Evolutionary conservation across 257 asterid species (phyloP), one percentile per base, ranked within the genome.

Genomic region (Solanum rostratum): DNA sequence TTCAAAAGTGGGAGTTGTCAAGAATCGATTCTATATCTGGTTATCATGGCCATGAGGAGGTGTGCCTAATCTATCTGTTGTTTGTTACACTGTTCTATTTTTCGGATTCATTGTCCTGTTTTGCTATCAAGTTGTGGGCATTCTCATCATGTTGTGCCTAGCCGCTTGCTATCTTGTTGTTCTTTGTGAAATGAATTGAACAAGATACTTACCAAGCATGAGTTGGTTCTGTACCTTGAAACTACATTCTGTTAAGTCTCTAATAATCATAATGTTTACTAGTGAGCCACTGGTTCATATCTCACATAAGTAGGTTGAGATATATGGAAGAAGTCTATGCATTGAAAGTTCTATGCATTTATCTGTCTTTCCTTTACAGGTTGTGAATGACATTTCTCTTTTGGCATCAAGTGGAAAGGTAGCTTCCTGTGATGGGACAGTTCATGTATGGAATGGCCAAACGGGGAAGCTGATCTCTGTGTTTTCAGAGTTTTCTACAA

Each of bases 401-500:
- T 88, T 95, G 88, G 90, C 94, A 29, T 92, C 97, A 90, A 88
- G 95, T 66, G 98, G 97, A 80, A 90, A 94, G 86, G 97, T 97
- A 86, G 99, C 98, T 88, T 97, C 99, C 74, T 97, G 98, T 92
- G 99, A 97, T 88, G 99, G 99, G 85, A 94, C 97, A 33, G 92
- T 97, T 59, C 98, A 97, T 82, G 83, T 97, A 85, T 97, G 99
- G 99, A 93, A 97, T 86, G 97, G 97, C 83, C 98, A 97, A 88
- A 93, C 92, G 1, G 99, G 98, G 84, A 93, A 91, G 89, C 87
- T 89, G 84, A 88, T 92, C 78, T 93, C 95, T 86, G 87, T 93
- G 73, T 93, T 95, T 88, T 88, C 98, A 79, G 99, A 97, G 90
- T 85, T 86, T 73, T 85, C 92, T 41, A 69, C 88, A 82, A 85